Percentiles rank a stretch among this genome's conserved stretches.
phyloP scores from a whole-genome alignment of 768 basidiomycete species.

The Suillus hirtellus region DNA sequence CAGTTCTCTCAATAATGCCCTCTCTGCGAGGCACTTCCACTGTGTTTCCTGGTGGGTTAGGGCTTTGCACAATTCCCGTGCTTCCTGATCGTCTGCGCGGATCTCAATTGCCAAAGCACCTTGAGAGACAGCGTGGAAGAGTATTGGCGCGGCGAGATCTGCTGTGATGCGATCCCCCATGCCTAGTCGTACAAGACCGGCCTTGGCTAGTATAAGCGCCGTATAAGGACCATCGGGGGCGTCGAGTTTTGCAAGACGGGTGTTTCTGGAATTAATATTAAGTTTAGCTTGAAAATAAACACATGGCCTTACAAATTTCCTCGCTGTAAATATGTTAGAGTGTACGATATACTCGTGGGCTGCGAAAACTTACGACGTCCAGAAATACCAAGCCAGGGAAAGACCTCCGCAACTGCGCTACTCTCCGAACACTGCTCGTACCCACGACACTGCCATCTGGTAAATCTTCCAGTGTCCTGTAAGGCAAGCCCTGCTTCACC shows the following conservation, averaged over 20 bases:
- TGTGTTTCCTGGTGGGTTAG: constrained; percentile 78
- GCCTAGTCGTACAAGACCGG: constrained; percentile 83
- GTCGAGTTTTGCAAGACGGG: constrained; percentile 90
- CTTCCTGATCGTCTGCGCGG: constrained; percentile 60
- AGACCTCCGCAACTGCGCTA: constrained; percentile 82
- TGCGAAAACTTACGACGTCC: constrained; percentile 72
- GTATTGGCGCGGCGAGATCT: constrained; percentile 69
- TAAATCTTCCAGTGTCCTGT: constrained; percentile 76
- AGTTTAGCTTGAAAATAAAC: constrained; percentile 10
- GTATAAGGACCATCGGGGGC: constrained; percentile 75
- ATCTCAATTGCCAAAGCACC: constrained; percentile 91
- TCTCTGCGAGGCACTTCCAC: constrained; percentile 80
- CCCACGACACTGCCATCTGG: constrained; percentile 92
- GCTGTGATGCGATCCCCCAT: constrained; percentile 73
- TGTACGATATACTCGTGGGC: not conserved
- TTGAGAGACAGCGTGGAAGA: constrained; percentile 92
- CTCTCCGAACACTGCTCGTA: constrained; percentile 89
- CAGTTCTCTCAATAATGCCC: constrained; percentile 82
- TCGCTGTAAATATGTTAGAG: constrained; percentile 45
- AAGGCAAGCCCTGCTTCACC: constrained; percentile 70
- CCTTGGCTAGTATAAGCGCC: constrained; percentile 90
- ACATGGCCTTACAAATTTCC: constrained; percentile 74
- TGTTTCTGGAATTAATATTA: constrained; percentile 56
- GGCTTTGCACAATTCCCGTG: constrained; percentile 61
- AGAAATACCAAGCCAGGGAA: constrained; percentile 78